Percentiles rank a stretch among this genome's conserved stretches.
Conservation (phyloP, 441 rosid species). For the Manihot esculenta region DNA sequence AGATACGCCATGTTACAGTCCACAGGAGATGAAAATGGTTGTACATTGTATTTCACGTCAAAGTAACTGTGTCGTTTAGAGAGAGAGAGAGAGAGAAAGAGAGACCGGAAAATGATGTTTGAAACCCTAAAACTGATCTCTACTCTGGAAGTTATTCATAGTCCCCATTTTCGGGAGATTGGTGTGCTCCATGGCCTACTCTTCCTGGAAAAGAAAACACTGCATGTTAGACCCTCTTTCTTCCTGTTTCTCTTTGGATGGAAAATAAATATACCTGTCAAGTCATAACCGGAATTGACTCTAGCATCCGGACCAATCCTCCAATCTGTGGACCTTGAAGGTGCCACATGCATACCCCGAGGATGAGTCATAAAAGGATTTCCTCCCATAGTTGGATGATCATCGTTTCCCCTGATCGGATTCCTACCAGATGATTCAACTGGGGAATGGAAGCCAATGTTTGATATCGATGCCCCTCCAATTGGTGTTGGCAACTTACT, state of each 20-base stretch:
- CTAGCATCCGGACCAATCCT: constrained; percentile 51
- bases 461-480: constrained; percentile 50
- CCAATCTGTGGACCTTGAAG: constrained; percentile 54
- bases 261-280: constrained; percentile 47
- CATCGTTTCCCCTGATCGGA: constrained; percentile 47
- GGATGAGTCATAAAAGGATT: constrained; percentile 63
- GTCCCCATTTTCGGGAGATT: constrained; percentile 65
- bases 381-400: constrained; percentile 51
- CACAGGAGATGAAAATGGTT: constrained; percentile 28
- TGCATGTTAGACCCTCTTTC: constrained; percentile 16
- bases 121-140: constrained; percentile 20
- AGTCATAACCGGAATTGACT: constrained; percentile 46
- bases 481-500: constrained; percentile 57
- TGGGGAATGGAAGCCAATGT: constrained; percentile 52
- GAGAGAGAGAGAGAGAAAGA: too few relatives aligned
- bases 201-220: constrained; percentile 45
- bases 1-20: constrained; percentile 40
- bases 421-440: constrained; percentile 60
- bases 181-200: constrained; percentile 42
- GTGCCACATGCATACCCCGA: constrained; percentile 46
- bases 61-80: constrained; percentile 24
- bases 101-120: constrained; percentile 9
- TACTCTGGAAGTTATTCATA: constrained; percentile 56
- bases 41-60: constrained; percentile 27
- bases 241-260: neutral